Evolutionary conservation across 768 basidiomycete species (phyloP), one percentile per base, ranked within the genome.

Genomic region (Porphyrellus cyaneotinctus): DNA sequence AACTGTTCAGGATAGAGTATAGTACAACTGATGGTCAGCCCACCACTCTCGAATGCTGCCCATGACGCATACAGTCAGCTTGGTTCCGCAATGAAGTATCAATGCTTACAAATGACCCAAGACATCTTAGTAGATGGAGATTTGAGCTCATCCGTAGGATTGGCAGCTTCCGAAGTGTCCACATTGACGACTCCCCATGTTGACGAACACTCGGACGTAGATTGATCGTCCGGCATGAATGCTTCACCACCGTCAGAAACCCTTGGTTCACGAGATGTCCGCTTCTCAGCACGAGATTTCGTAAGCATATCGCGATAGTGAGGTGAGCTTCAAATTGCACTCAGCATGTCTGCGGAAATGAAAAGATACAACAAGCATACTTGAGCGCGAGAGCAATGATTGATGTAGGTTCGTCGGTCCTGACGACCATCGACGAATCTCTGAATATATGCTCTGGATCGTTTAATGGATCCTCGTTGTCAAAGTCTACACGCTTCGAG

Each of bases 1-100:
- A 99, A 99, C 66, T 97, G 94, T 65, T 98, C 95, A 1, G 95
- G 93, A 67, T 92, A 97, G 41, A 98, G 82, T 53, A 97, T 86
- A 2, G 91, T 91, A 64, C 94, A 97, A 62, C 91, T 93, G 63
- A 97, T 95, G 24, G 85, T 90, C 49, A 95, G 72, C 18, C 89
- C 87, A 30, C 89, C 90, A 58, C 91, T 93, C 65, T 94, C 91
- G 59, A 95, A 93, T 5, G 90, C 93, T 95, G 20, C 9, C 10
- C 42, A 37, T 22, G 43, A 47, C 12, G 14, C 48, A 24, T 54
- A 51, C 28, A 28, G 44, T 57, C 42, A 41, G 58, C 41, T 53
- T 36, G 4, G 52, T 42, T 39, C 32, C 42, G 31, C 14, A 44
- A 32, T 15, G 7, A 18, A 45, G 15, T 37, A 20, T 8, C 13